Evolutionary conservation across 2,329 filamentous ascomycete genomes (phyloP).

Genomic region (Grosmannia clavigera): DNA sequence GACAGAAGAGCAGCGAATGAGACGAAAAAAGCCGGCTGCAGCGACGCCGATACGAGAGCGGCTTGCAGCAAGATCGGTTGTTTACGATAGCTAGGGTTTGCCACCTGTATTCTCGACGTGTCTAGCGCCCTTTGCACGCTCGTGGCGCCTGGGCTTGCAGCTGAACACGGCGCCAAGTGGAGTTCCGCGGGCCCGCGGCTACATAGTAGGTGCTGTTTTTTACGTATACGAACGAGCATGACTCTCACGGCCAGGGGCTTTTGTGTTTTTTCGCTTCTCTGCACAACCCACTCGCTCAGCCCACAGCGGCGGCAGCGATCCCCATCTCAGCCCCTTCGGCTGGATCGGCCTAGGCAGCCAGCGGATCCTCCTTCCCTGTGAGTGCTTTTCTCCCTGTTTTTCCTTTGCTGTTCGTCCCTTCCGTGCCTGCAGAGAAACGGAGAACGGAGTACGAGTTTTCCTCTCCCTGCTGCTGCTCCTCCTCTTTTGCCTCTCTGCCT

Average conservation of each 20-base stretch:
- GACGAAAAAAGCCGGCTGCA: not conserved
- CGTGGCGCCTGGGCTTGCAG: not conserved
- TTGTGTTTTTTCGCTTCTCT: not conserved
- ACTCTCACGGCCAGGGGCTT: too few species aligned
- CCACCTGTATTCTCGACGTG: not conserved
- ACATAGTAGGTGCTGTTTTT: not conserved
- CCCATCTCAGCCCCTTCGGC: not conserved
- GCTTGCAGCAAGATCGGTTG: not conserved
- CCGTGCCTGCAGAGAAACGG: not conserved
- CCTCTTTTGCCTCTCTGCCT: not conserved
- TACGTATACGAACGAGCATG: too few species aligned
- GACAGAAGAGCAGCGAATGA: too few species aligned
- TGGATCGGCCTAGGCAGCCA: not conserved
- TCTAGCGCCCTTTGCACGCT: not conserved
- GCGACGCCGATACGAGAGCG: not conserved
- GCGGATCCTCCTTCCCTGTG: not conserved
- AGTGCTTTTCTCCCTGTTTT: not conserved
- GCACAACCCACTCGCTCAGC: not conserved
- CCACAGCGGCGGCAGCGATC: not conserved
- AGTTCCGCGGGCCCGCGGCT: not conserved
- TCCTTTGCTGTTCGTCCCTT: not conserved
- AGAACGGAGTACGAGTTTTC: not conserved
- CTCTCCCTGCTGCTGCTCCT: not conserved
- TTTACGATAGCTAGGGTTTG: not conserved
- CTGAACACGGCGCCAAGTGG: not conserved